These are phyloP conservation scores for Colletotrichum trifolii DNA, from an alignment of 2,329 filamentous ascomycete genomes.

Conservation along the genomic window DNA sequence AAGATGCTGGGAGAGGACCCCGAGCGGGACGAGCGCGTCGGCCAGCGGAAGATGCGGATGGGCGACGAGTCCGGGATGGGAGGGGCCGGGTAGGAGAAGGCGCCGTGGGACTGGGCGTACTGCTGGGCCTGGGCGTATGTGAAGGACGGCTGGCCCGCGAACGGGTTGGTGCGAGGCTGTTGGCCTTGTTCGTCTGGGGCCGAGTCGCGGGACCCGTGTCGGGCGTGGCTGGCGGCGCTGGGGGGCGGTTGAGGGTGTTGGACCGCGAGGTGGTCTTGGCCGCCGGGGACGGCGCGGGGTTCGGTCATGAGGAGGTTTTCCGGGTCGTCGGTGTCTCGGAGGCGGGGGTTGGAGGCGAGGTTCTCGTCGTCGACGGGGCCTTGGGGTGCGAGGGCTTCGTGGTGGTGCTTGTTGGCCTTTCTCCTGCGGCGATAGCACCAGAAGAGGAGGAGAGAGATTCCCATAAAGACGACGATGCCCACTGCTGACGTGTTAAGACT, in stretches of 20 bases:
- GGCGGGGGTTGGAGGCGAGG: background rate
- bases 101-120: slow-evolving; percentile 31
- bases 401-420: background rate
- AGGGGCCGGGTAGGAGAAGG: slow-evolving; percentile 8
- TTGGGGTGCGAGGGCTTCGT: slow-evolving; percentile 7
- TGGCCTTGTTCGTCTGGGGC: background rate
- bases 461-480: slow-evolving; percentile 25
- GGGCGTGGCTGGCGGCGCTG: background rate
- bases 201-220: background rate
- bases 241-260: background rate
- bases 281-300: background rate
- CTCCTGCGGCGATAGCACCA: slow-evolving; percentile 30
- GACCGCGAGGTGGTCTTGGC: background rate
- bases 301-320: slow-evolving; percentile 1
- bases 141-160: slow-evolving; percentile 9
- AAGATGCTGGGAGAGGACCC: slow-evolving; percentile 9
- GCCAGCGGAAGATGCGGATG: slow-evolving; percentile 35
- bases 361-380: slow-evolving; percentile 7
- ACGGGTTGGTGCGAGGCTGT: slow-evolving; percentile 1
- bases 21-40: slow-evolving; percentile 30
- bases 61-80: slow-evolving; percentile 26
- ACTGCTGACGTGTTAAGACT: slow-evolving; percentile 1
- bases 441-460: slow-evolving; percentile 23
- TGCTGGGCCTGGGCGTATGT: slow-evolving; percentile 33
- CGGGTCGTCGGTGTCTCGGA: slow-evolving; percentile 1